Conservation (phyloP, 2,329 filamentous ascomycete genomes). For the Penicillium polonicum region DNA sequence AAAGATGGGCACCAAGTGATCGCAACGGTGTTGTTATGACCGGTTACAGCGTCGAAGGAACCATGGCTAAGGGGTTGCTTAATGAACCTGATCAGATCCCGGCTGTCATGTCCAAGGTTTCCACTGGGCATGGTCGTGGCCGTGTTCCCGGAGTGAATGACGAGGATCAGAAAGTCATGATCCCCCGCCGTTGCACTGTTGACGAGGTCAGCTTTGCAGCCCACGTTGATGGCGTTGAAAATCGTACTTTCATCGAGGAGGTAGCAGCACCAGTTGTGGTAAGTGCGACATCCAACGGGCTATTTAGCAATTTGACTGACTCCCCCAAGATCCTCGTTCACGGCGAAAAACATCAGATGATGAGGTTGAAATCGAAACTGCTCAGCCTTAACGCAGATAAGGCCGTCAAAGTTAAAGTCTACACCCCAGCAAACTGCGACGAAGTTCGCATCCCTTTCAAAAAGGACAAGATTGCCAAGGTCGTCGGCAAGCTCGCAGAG, state of each 20-base stretch:
- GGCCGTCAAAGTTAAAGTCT: constrained; percentile 81
- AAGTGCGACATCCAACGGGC: constrained; percentile 45
- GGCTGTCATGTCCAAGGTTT: constrained; percentile 77
- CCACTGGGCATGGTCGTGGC: constrained; percentile 54
- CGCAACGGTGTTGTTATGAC: constrained; percentile 99
- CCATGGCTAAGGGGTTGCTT: constrained; percentile 95
- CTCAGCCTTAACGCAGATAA: constrained; percentile 87
- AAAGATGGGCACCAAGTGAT: constrained; percentile 92
- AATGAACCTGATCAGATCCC: constrained; percentile 94
- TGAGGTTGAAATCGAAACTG: constrained; percentile 89
- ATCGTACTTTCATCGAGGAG: constrained; percentile 94
- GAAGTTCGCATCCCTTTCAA: constrained; percentile 94
- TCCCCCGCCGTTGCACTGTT: constrained; percentile 87
- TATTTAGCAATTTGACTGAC: constrained; percentile 1
- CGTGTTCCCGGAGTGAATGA: constrained; percentile 60
- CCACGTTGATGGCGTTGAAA: constrained; percentile 93
- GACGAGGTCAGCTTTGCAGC: constrained; percentile 95
- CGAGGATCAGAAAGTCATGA: constrained; percentile 84
- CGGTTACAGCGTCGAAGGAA: constrained; percentile 96
- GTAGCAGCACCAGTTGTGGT: constrained; percentile 89
- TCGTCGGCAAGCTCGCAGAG: constrained; percentile 88
- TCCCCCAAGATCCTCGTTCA: constrained; percentile 79
- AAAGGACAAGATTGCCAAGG: constrained; percentile 91
- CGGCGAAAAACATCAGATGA: constrained; percentile 97
- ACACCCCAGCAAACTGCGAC: constrained; percentile 90